Percentiles rank a stretch among this genome's conserved stretches.
These are phyloP conservation scores for Picochlorum costavermella DNA, from an alignment of 139 green algal species.

Conservation along the genomic window DNA sequence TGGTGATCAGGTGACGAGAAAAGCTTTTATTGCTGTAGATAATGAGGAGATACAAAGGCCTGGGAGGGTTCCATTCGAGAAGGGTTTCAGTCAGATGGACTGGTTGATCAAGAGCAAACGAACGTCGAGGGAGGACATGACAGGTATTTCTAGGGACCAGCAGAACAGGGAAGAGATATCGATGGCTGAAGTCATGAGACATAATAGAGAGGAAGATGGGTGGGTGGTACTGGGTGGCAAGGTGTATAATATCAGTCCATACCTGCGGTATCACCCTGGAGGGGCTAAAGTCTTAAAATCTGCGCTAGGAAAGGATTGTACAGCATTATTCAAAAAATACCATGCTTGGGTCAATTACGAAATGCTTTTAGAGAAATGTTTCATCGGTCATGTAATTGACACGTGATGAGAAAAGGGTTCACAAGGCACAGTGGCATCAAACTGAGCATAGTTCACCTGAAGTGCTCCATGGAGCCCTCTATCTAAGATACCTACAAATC, in stretches of 20 bases:
- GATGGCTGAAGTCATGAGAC: constrained; percentile 70
- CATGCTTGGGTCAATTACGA: constrained; percentile 87
- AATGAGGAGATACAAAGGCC: background rate
- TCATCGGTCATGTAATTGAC: constrained; percentile 45
- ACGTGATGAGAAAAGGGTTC: background rate
- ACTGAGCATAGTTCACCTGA: constrained; percentile 6
- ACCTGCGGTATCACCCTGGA: constrained; percentile 77
- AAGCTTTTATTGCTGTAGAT: background rate
- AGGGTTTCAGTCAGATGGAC: constrained; percentile 82
- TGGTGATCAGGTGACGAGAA: background rate
- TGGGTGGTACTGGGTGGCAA: constrained; percentile 86
- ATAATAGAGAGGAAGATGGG: constrained; percentile 70
- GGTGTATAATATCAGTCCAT: constrained; percentile 83
- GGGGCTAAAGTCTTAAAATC: constrained; percentile 61
- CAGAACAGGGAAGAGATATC: constrained; percentile 39
- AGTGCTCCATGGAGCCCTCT: background rate
- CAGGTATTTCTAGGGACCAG: too few relatives aligned
- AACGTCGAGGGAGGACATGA: too few relatives aligned
- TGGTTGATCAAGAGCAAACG: constrained; percentile 54
- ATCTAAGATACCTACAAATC: constrained; percentile 14
- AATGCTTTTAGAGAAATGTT: constrained; percentile 69
- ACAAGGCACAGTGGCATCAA: background rate
- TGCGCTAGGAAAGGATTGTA: constrained; percentile 74
- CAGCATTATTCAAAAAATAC: constrained; percentile 85
- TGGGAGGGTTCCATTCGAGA: constrained; percentile 64